Percentiles rank a stretch among this genome's conserved stretches.
Conservation (phyloP, 805 yeast genomes). For the Saitoella complicata region DNA sequence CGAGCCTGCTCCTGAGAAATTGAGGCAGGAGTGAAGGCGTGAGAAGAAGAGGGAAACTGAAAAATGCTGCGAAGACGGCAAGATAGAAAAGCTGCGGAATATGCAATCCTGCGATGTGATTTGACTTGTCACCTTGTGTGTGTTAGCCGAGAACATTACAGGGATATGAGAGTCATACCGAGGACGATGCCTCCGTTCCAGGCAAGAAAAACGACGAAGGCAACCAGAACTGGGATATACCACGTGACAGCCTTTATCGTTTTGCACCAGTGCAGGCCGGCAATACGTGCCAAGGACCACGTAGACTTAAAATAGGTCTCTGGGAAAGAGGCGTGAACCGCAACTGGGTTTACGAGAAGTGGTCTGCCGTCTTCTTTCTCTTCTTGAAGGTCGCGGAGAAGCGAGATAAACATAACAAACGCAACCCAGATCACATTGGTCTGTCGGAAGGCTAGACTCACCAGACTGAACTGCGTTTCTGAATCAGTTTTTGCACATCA, state of each 20-base stretch:
- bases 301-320: neutral
- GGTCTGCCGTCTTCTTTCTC: constrained; percentile 7
- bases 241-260: neutral
- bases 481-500: neutral
- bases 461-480: constrained; percentile 1
- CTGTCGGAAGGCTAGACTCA: constrained; percentile 67
- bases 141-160: neutral
- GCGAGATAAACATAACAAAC: neutral
- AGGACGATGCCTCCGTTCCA: constrained; percentile 72
- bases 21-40: constrained; percentile 17
- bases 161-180: constrained; percentile 4
- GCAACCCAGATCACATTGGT: constrained; percentile 77
- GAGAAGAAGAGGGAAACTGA: constrained; percentile 65
- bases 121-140: constrained; percentile 60
- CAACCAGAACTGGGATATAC: constrained; percentile 6
- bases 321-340: too few species aligned
- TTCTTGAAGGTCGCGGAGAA: constrained; percentile 1
- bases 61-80: constrained; percentile 39
- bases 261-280: neutral
- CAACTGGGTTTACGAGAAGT: too few species aligned
- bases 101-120: constrained; percentile 60
- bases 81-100: constrained; percentile 73
- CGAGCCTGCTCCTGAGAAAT: neutral
- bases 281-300: constrained; percentile 1
- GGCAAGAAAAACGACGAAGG: constrained; percentile 42